Base-by-base conservation (phyloP, 306 rosid genomes). In the Lathyrus tuberosus region DNA sequence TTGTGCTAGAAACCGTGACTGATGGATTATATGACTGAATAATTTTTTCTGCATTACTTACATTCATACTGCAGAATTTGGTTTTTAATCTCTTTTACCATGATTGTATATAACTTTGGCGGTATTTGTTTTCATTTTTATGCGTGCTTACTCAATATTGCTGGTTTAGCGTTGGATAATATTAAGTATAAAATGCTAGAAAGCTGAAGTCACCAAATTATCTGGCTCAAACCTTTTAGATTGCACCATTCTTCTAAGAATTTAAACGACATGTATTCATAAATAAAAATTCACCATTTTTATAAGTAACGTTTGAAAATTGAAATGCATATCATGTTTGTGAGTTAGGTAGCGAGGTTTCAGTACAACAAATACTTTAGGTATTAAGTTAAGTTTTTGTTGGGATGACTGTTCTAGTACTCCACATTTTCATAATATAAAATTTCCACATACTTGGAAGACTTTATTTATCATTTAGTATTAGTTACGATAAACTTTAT, bases 1-100 rank as follows among this genome's bases (percentile, higher is more conserved):
- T 46, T 14, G 80, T 76, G 49, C 61, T 65, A 60, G 73, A 81
- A 70, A 38, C 67, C 65, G 66, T 18, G 43, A n/a, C 43, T 70
- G 72, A 15, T 53, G 52, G 52, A 28, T 37, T 56, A 44, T 72
- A 26, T 48, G 65, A 79, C 52, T 62, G 56, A 74, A 64, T 79
- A 15, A 65, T 47, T 66, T 60, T 56, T 46, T 38, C 47, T 71
- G 70, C 66, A 2, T 44, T 15, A 59, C 59, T 18, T 59, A 75
- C 75, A 9, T 75, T 2, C 24, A 18, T 48, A 10, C 74, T 54
- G 56, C 62, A 22, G 20, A 49, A 54, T 52, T 69, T 75, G 61
- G 40, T 66, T 20, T 33, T 78, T 48, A 57, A 57, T 35, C 41
- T 57, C 63, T 37, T 30, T 30, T 31, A 38, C 22, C 16, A 9